A percentile compares a stretch with the other conserved stretches of the same genome.
These are phyloP conservation scores for Davidsoniella virescens DNA, from an alignment of 2,329 filamentous ascomycete genomes.

Conservation along the genomic window DNA sequence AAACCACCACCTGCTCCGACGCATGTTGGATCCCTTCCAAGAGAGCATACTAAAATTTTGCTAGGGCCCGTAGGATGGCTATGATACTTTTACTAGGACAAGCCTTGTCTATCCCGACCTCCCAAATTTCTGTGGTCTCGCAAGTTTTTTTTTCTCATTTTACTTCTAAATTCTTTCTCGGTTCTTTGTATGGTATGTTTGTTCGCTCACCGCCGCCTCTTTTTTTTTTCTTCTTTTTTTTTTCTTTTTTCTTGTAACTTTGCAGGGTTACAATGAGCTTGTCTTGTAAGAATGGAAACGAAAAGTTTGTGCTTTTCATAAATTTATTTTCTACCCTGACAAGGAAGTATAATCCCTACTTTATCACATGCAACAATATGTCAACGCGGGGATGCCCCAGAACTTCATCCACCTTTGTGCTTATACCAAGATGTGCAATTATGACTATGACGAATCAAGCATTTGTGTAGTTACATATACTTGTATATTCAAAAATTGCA, in stretches of 20 bases:
- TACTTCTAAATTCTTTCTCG: no score
- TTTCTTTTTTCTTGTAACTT: neutral
- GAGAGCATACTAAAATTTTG: no score
- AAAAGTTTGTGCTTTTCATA: neutral
- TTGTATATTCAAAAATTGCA: no score
- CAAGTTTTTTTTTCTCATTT: no score
- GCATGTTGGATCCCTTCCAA: no score
- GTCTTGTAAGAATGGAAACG: neutral
- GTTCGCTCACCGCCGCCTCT: neutral
- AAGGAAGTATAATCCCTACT: neutral
- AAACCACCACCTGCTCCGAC: no score
- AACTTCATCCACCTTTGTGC: no score
- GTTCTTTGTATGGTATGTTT: neutral
- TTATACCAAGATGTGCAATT: no score
- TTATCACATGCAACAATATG: neutral
- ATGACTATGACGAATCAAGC: neutral
- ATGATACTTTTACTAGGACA: no score
- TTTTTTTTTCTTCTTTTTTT: neutral
- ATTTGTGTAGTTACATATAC: neutral
- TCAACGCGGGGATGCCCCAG: neutral
- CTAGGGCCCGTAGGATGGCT: no score
- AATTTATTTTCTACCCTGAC: neutral
- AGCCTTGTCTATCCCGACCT: no score
- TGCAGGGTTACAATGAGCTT: neutral
- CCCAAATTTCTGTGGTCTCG: no score